phyloP scores from a whole-genome alignment of 2,329 filamentous ascomycete species.

The Dryadomyces quercivorus region DNA sequence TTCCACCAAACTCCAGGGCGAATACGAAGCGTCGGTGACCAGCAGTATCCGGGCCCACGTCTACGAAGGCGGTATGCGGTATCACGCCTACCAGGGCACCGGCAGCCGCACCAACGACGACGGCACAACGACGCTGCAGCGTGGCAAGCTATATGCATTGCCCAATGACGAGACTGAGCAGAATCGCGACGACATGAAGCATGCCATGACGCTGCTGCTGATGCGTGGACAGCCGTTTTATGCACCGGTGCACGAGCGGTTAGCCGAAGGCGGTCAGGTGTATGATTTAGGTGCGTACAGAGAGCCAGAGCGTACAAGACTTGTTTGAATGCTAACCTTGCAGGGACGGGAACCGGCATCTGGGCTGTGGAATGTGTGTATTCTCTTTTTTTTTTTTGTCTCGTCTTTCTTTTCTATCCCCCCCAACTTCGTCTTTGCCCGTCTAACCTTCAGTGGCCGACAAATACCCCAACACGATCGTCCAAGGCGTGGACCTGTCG shows the following conservation, averaged over 20 bases:
- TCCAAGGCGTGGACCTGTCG: slow-evolving; percentile 38
- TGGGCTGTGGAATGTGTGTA: slow-evolving; percentile 38
- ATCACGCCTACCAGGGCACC: slow-evolving; percentile 22
- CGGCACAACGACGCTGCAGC: not conserved
- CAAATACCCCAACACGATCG: slow-evolving; percentile 27
- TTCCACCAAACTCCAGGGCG: slow-evolving; percentile 4
- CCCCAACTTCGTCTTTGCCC: not conserved
- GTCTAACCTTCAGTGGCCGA: slow-evolving; percentile 31
- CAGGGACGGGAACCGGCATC: slow-evolving; percentile 37
- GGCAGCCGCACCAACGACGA: slow-evolving; percentile 1
- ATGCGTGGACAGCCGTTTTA: slow-evolving; percentile 27
- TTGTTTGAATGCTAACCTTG: not conserved
- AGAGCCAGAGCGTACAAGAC: not conserved
- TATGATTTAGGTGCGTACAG: slow-evolving; percentile 31
- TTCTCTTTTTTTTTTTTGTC: not conserved
- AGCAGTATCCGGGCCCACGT: slow-evolving; percentile 18
- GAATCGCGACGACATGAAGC: slow-evolving; percentile 28
- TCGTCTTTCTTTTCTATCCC: slow-evolving; percentile 3
- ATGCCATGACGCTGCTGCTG: slow-evolving; percentile 23
- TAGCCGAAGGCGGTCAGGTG: slow-evolving; percentile 28
- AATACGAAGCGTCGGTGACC: slow-evolving; percentile 18
- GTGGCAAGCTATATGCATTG: slow-evolving; percentile 15
- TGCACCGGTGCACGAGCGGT: slow-evolving; percentile 26
- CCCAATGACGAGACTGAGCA: slow-evolving; percentile 29
- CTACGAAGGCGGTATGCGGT: slow-evolving; percentile 22